Evolutionary conservation across 208 protist species (phyloP), one percentile per base, ranked within the genome.

Genomic region (Leptomonas pyrrhocoris): DNA sequence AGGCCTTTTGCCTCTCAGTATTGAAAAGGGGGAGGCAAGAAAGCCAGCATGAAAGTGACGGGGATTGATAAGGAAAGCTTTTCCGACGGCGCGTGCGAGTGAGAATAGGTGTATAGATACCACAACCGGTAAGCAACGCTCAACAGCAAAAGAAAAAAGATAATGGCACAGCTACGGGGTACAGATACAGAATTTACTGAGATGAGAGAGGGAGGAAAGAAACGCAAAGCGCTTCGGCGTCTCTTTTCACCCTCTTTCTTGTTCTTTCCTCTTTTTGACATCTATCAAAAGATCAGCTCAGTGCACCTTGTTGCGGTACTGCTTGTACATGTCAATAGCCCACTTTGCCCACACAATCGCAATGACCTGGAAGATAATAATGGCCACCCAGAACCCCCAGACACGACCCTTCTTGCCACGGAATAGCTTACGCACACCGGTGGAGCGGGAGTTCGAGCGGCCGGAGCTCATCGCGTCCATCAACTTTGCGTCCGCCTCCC

Each of bases 281-380:
- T 48, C 21, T 46, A 19, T 15, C 12, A n/a, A 23, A 57, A 25
- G 53, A 62, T n/a, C 67, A 30, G 28, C 46, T 23, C 53, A 62
- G 30, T 68, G 50, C 8, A 31, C 31, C 51, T 55, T 82, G 15
- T 36, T 56, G 43, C 59, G 45, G 45, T 79, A 68, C 45, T 50
- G 61, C 57, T 60, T 49, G 75, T 88, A 94, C 57, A 89, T 69
- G 34, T 89, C 82, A 21, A 78, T 62, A 12, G 82, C 77, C 86
- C 83, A 90, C 54, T 81, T 74, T 23, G 81, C 51, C 89, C 85
- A 92, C 23, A 94, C 34, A 74, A 92, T 82, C 31, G 73, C 48
- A 16, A 92, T 27, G 42, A 92, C 79, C 69, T 94, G 76, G 60
- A 92, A 51, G 13, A 68, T 28, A 36, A 94, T 80, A 56, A 92